Percentiles rank a stretch among this genome's conserved stretches.
phyloP scores from a whole-genome alignment of 257 asterid genomes.

The Thymus quinquecostatus region DNA sequence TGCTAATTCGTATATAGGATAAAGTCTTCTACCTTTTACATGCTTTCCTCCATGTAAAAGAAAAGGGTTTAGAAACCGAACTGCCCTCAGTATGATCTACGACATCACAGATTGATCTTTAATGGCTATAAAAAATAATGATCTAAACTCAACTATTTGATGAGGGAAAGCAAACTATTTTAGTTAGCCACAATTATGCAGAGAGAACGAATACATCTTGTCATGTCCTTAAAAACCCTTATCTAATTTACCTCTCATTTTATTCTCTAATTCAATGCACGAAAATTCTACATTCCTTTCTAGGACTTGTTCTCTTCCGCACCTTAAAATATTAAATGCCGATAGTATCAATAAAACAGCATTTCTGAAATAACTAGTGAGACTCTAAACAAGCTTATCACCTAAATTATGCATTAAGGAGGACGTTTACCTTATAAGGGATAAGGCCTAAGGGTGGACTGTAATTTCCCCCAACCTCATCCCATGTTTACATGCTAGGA shows the following conservation, averaged over 20 bases:
- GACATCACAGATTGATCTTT: not conserved
- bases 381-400: slow-evolving; percentile 6
- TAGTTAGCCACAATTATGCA: not conserved
- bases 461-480: too few species aligned
- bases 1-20: not conserved
- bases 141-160: not conserved
- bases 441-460: too few species aligned
- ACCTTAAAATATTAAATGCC: slow-evolving; percentile 9
- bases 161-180: not conserved
- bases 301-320: not conserved
- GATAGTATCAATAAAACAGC: slow-evolving; percentile 2
- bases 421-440: too few species aligned
- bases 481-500: too few species aligned
- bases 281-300: not conserved
- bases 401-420: not conserved
- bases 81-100: not conserved
- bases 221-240: not conserved
- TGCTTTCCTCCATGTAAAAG: not conserved
- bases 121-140: not conserved
- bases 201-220: not conserved
- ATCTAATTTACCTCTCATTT: slow-evolving; percentile 5
- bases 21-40: not conserved
- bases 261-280: not conserved
- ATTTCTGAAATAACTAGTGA: not conserved
- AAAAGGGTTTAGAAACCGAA: not conserved